A percentile compares a stretch with the other conserved stretches of the same genome.
These are phyloP conservation scores for Saprolegnia diclina DNA, from an alignment of 352 stramenopile genomes.

Conservation along the genomic window DNA sequence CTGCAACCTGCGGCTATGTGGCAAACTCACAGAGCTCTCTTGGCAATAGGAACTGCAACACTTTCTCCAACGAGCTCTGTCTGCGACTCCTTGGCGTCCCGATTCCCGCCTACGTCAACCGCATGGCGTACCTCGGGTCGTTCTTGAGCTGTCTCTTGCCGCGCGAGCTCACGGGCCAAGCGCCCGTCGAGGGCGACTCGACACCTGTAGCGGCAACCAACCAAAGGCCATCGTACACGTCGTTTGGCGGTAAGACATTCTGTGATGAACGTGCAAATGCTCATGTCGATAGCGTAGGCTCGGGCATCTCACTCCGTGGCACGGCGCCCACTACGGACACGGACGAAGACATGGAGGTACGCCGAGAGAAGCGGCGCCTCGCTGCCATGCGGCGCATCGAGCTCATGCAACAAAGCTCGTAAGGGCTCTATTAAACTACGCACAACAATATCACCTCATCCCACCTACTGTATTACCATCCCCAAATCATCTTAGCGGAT, in stretches of 20 bases:
- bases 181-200: slow-evolving; percentile 47
- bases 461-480: no score
- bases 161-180: slow-evolving; percentile 42
- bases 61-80: slow-evolving; percentile 86
- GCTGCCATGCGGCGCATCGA: slow-evolving; percentile 2
- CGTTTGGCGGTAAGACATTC: slow-evolving; percentile 12
- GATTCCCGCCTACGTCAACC: slow-evolving; percentile 90
- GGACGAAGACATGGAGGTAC: slow-evolving; percentile 9
- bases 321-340: neutral
- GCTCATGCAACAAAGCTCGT: neutral
- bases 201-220: neutral
- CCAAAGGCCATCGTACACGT: neutral
- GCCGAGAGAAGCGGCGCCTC: slow-evolving; percentile 12
- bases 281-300: neutral
- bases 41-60: slow-evolving; percentile 86
- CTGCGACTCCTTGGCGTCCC: slow-evolving; percentile 69
- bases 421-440: neutral
- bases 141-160: slow-evolving; percentile 80
- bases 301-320: slow-evolving; percentile 11
- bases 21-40: slow-evolving; percentile 19
- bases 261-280: neutral
- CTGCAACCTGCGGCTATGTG: slow-evolving; percentile 20
- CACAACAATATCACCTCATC: no score
- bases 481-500: no score
- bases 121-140: slow-evolving; percentile 89